Conservation (phyloP, 2,329 filamentous ascomycete genomes). For the Xylaria sp. region DNA sequence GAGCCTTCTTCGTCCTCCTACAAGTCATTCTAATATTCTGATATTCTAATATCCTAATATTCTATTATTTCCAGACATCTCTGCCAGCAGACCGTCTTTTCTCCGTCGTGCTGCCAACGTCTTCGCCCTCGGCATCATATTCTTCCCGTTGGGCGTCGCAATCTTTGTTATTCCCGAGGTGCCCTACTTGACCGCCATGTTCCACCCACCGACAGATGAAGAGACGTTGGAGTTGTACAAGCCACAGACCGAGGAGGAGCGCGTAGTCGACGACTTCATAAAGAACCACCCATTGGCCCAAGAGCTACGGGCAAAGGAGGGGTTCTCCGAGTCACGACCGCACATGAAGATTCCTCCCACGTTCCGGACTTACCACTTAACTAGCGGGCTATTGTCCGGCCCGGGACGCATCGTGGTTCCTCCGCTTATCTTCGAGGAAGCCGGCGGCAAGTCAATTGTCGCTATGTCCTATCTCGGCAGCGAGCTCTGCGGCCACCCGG, state of each 20-base stretch:
- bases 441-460: conserved; percentile 74
- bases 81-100: conserved; percentile 50
- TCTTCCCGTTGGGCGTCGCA: conserved; percentile 62
- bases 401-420: conserved; percentile 82
- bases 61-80: conserved; percentile 29
- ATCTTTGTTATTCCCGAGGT: conserved; percentile 66
- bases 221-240: conserved; percentile 76
- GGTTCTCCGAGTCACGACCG: conserved; percentile 80
- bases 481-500: conserved; percentile 87
- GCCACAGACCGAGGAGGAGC: conserved; percentile 63
- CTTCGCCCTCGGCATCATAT: conserved; percentile 59
- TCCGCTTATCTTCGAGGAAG: conserved; percentile 79
- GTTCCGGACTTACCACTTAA: conserved; percentile 79
- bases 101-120: conserved; percentile 58
- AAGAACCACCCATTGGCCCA: conserved; percentile 77
- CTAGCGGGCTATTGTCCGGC: conserved; percentile 80
- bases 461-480: conserved; percentile 80
- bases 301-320: conserved; percentile 72
- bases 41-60: no score
- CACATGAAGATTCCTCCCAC: conserved; percentile 84
- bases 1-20: neutral
- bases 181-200: conserved; percentile 58
- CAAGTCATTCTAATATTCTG: conserved; percentile 21
- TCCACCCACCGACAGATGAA: conserved; percentile 69
- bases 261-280: conserved; percentile 77